Evolutionary conservation across 805 yeast species (phyloP).

Genomic region (Suhomyces xylopsoci): DNA sequence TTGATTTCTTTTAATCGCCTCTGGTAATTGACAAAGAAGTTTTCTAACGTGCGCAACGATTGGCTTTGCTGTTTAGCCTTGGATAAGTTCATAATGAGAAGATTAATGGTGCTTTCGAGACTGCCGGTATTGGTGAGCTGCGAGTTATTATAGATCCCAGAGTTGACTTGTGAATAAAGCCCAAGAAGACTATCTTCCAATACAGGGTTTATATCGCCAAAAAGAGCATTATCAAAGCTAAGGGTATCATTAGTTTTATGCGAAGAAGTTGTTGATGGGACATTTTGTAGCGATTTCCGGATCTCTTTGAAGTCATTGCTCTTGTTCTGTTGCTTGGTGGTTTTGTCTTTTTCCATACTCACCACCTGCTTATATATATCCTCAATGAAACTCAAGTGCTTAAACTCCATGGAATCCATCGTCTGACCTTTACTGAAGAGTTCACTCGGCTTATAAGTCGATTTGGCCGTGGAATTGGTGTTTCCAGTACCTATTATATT

Average conservation of each 20-base stretch:
- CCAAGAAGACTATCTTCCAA: constrained; percentile 53
- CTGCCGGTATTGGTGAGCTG: constrained; percentile 56
- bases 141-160: constrained; percentile 59
- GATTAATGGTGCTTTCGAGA: constrained; percentile 53
- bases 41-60: constrained; percentile 52
- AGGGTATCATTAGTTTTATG: constrained; percentile 1
- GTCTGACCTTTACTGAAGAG: constrained; percentile 5
- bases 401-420: constrained; percentile 27
- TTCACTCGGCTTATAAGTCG: constrained; percentile 7
- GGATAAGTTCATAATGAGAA: constrained; percentile 53
- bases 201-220: constrained; percentile 53
- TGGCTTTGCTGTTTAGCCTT: constrained; percentile 58
- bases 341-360: neutral
- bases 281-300: neutral
- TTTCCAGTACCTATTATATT: constrained; percentile 46
- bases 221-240: constrained; percentile 57
- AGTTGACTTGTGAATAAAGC: constrained; percentile 42
- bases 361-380: constrained; percentile 17
- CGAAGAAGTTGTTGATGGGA: neutral
- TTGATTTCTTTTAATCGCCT: constrained; percentile 23
- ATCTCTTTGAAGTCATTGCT: neutral
- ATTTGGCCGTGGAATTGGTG: constrained; percentile 11
- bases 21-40: constrained; percentile 51
- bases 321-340: neutral
- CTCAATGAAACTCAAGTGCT: constrained; percentile 36